Evolutionary conservation across 73 alveolate genomes (phyloP), one percentile per base, ranked within the genome.

Genomic region (Tetrahymena malaccensis): DNA sequence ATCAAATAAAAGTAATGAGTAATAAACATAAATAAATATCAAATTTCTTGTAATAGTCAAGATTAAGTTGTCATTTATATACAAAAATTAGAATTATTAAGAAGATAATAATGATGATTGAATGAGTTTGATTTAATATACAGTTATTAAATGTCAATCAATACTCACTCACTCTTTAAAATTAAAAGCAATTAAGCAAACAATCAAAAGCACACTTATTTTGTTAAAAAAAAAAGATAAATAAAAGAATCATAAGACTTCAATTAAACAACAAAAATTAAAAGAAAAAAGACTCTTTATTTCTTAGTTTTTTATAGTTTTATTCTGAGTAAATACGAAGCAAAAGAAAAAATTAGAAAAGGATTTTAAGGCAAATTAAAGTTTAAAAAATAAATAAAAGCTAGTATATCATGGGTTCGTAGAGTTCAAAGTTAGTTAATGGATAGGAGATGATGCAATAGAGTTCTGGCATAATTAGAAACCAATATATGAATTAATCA

Each of bases 361-460:
- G 55, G 85, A 34, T 34, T 13, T 19, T 1, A 94, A 94, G 93
- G 37, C 35, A 93, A 34, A 37, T 40, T 38, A 0, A 34, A 70
- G 85, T 83, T 56, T 57, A 16, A 31, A 33, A 94, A 94, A 43
- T 94, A 94, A 44, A 89, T 35, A 38, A n/a, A 4, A 34, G 93
- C 44, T 89, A 40, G 83, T 50, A 16, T 31, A 43, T 22, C 40
- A 95, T 95, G 97, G 97, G 97, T 85, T 95, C 97, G n/a, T 56
- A 95, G 93, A 95, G 97, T 38, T 85, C 95, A 25, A 95, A 95
- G 89, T 95, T 95, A 95, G 97, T 95, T 22, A 95, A 70, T 70
- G 89, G 89, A n/a, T 70, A 70, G 89, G 89, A 70, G 89, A 89
- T 31, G 97, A 95, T 33, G 94, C 94, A 34, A 43, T 43, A 35